Evolutionary conservation across 495 filamentous ascomycete species (phyloP).

Genomic region (Aspergillus biplanus): DNA sequence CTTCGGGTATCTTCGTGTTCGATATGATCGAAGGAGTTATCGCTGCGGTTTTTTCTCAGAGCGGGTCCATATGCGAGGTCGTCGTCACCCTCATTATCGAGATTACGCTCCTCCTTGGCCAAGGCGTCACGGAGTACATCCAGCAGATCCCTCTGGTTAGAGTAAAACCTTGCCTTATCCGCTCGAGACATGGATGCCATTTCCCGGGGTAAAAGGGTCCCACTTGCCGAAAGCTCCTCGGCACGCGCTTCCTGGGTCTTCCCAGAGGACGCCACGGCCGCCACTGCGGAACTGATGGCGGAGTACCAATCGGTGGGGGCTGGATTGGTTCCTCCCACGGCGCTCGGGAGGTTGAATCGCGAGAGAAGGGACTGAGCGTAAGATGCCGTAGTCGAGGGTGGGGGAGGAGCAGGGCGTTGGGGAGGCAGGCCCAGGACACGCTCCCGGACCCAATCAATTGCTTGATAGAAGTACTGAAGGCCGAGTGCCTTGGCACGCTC

Average conservation of each 20-base stretch:
- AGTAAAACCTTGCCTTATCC: slow-evolving; percentile 71
- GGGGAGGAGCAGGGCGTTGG: slow-evolving; percentile 53
- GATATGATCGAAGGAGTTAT: slow-evolving; percentile 82
- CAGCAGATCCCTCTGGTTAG: slow-evolving; percentile 73
- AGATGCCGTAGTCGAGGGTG: slow-evolving; percentile 45
- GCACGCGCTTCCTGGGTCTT: slow-evolving; percentile 53
- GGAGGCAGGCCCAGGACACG: slow-evolving; percentile 73
- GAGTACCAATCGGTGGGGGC: slow-evolving; percentile 68
- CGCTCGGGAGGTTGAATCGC: slow-evolving; percentile 78
- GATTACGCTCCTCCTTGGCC: slow-evolving; percentile 67
- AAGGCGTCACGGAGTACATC: slow-evolving; percentile 71
- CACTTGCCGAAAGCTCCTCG: slow-evolving; percentile 58
- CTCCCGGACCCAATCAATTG: slow-evolving; percentile 73
- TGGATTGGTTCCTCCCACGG: slow-evolving; percentile 47
- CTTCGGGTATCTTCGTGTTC: slow-evolving; percentile 65
- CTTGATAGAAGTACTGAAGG: slow-evolving; percentile 77
- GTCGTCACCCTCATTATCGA: slow-evolving; percentile 46
- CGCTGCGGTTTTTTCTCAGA: slow-evolving; percentile 71
- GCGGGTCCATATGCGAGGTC: slow-evolving; percentile 53
- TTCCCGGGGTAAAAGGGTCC: slow-evolving; percentile 67
- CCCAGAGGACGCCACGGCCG: slow-evolving; percentile 46
- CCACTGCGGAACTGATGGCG: slow-evolving; percentile 66
- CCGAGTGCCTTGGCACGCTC: slow-evolving; percentile 80
- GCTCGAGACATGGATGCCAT: slow-evolving; percentile 57
- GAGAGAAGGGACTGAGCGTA: slow-evolving; percentile 83